phyloP scores from a whole-genome alignment of 768 basidiomycete genomes.

The Russula compacta region DNA sequence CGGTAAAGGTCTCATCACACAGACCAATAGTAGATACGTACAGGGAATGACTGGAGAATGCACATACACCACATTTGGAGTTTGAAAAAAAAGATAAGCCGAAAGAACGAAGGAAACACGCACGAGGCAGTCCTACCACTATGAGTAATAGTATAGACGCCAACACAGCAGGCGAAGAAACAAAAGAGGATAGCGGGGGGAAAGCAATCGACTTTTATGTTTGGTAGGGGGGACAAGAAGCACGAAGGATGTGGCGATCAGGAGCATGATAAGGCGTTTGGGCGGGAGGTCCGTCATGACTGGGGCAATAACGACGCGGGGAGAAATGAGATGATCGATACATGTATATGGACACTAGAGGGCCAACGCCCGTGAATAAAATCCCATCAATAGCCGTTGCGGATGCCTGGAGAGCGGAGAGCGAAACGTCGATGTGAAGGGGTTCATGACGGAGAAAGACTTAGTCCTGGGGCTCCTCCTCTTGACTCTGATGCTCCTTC shows the following conservation, averaged over 20 bases:
- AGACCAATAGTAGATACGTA: slow-evolving; percentile 19
- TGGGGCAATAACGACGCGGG: slow-evolving; percentile 13
- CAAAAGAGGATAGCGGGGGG: not conserved
- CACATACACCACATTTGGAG: slow-evolving; percentile 15
- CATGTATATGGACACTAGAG: slow-evolving; percentile 21
- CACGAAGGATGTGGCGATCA: slow-evolving; percentile 5
- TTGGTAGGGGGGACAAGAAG: slow-evolving; percentile 9
- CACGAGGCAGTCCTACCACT: slow-evolving; percentile 10
- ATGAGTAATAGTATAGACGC: not conserved
- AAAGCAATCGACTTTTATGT: slow-evolving; percentile 6
- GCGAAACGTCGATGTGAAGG: slow-evolving; percentile 11
- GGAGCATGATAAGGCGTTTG: slow-evolving; percentile 6
- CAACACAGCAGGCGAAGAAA: slow-evolving; percentile 7
- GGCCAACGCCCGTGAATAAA: slow-evolving; percentile 21
- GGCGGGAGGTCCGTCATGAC: slow-evolving; percentile 11
- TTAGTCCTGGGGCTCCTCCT: slow-evolving; percentile 34
- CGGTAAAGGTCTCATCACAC: slow-evolving; percentile 14
- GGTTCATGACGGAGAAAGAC: not conserved
- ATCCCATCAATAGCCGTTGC: slow-evolving; percentile 17
- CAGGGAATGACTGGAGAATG: slow-evolving; percentile 17
- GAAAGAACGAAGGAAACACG: slow-evolving; percentile 9
- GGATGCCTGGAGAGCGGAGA: slow-evolving; percentile 11
- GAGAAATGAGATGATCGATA: slow-evolving; percentile 18
- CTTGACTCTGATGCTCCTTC: slow-evolving; percentile 63
- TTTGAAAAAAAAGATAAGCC: not conserved